Evolutionary conservation across 1,139 yeast species (phyloP).

Genomic region (Suhomyces taliae): DNA sequence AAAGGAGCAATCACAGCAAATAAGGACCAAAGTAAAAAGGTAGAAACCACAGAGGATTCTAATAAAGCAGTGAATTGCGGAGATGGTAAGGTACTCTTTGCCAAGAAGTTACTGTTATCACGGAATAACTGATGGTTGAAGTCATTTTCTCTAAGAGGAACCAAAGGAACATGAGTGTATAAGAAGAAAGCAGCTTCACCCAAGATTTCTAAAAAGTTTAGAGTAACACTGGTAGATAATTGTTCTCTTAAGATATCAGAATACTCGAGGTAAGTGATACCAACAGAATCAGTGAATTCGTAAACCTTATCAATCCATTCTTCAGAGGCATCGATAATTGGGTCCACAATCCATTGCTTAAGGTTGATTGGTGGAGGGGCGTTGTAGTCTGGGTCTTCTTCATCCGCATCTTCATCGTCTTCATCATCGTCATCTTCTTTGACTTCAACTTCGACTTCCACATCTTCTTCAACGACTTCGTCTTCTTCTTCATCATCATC

Average conservation of each 20-base stretch:
- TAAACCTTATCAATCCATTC: conserved; percentile 26
- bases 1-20: conserved; percentile 46
- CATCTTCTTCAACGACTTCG: conserved; percentile 21
- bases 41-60: conserved; percentile 29
- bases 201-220: conserved; percentile 42
- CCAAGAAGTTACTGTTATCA: conserved; percentile 33
- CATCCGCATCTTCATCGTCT: conserved; percentile 21
- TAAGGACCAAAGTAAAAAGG: conserved; percentile 42
- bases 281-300: conserved; percentile 39
- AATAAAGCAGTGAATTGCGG: conserved; percentile 40
- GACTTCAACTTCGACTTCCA: conserved; percentile 16
- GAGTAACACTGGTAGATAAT: conserved; percentile 48
- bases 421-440: conserved; percentile 20
- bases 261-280: conserved; percentile 41
- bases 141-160: conserved; percentile 38
- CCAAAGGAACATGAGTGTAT: conserved; percentile 37
- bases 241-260: conserved; percentile 50
- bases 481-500: conserved; percentile 20
- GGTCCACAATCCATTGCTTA: conserved; percentile 41
- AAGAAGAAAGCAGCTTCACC: conserved; percentile 41
- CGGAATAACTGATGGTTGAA: conserved; percentile 42
- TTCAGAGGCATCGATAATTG: conserved; percentile 36
- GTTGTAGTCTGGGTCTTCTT: conserved; percentile 24
- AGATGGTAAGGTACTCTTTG: conserved; percentile 24
- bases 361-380: conserved; percentile 45